Evolutionary conservation across 805 yeast genomes (phyloP).

Genomic region (Hanseniaspora guilliermondii): DNA sequence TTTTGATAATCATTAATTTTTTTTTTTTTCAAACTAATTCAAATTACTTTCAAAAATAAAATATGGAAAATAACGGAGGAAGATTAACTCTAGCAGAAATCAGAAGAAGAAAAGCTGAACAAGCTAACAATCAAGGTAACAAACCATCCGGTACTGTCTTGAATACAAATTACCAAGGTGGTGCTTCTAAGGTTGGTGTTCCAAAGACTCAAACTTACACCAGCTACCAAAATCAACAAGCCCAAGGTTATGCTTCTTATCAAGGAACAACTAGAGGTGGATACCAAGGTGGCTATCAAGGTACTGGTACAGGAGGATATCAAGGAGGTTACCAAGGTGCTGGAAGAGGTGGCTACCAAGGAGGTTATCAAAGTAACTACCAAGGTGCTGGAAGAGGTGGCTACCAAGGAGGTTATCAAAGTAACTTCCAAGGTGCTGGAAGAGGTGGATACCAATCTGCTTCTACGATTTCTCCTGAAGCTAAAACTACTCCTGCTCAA

Average conservation of each 20-base stretch:
- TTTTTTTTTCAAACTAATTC: background rate
- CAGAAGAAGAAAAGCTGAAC: slow-evolving; percentile 12
- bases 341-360: slow-evolving; percentile 1
- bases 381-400: slow-evolving; percentile 1
- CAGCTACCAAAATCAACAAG: slow-evolving; percentile 3
- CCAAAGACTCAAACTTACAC: slow-evolving; percentile 11
- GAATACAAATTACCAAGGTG: background rate
- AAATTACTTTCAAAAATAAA: background rate
- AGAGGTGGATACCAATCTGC: slow-evolving; percentile 23
- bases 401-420: slow-evolving; percentile 3
- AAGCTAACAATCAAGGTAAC: background rate
- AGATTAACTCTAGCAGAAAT: slow-evolving; percentile 13
- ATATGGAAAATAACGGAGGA: slow-evolving; percentile 8
- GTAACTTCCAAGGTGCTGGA: slow-evolving; percentile 1
- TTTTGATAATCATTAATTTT: background rate
- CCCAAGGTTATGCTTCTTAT: background rate
- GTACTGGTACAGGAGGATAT: background rate
- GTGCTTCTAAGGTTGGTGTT: slow-evolving; percentile 13
- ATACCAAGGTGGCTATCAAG: slow-evolving; percentile 3
- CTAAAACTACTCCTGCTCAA: background rate
- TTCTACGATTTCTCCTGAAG: background rate
- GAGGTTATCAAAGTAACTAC: background rate
- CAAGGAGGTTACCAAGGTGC: slow-evolving; percentile 4
- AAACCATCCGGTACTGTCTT: slow-evolving; percentile 9
- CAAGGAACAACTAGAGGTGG: slow-evolving; percentile 3